Evolutionary conservation across 2,329 filamentous ascomycete species (phyloP).

Genomic region (Fusarium armeniacum): DNA sequence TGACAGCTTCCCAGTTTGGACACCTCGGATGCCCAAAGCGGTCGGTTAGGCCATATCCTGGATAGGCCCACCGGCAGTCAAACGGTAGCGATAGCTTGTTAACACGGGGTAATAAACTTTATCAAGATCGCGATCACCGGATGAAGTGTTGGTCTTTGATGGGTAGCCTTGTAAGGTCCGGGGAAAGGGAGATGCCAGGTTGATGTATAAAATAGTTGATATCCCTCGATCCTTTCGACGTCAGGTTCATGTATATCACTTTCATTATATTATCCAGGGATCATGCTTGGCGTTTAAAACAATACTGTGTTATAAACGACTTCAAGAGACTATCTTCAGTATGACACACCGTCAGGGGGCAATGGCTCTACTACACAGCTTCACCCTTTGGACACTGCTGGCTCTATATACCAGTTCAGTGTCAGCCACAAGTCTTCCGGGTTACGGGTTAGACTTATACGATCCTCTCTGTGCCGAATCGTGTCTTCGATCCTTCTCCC

Average conservation of each 20-base stretch:
- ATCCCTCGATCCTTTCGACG: background rate
- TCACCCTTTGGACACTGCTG: background rate
- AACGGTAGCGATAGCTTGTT: background rate
- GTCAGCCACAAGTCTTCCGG: background rate
- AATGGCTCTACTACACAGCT: background rate
- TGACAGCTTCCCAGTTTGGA: constrained; percentile 1
- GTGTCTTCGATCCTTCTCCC: constrained; percentile 15
- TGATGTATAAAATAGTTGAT: constrained; percentile 20
- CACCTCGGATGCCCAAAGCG: background rate
- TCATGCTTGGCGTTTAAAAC: background rate
- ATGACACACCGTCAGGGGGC: background rate
- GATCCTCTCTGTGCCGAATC: constrained; percentile 25
- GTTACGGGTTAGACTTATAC: constrained; percentile 6
- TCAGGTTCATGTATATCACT: background rate
- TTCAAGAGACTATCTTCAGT: background rate
- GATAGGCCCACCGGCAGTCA: background rate
- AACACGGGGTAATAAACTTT: background rate
- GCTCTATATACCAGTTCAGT: background rate
- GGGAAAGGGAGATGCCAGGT: background rate
- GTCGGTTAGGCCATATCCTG: background rate
- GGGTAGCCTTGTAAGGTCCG: constrained; percentile 2
- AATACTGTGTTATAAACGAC: background rate
- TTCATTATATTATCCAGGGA: background rate
- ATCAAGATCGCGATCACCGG: constrained; percentile 11
- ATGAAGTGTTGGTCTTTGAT: background rate